Percentiles rank a stretch among this genome's conserved stretches.
These are phyloP conservation scores for Leccinum rimulosum DNA, from an alignment of 768 basidiomycete genomes.

Conservation along the genomic window DNA sequence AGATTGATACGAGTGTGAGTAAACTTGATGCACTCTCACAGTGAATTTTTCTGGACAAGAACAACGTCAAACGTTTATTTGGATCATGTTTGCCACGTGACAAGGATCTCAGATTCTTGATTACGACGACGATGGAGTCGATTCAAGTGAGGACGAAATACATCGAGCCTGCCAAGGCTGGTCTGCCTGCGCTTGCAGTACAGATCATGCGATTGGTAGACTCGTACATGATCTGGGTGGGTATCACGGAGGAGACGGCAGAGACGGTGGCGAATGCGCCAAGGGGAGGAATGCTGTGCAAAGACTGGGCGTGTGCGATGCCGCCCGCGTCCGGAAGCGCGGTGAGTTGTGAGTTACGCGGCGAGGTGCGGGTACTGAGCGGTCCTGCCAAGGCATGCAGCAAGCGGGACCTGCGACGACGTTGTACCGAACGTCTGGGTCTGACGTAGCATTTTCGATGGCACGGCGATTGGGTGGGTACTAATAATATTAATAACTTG, in stretches of 20 bases:
- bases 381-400: background rate
- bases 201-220: conserved; percentile 66
- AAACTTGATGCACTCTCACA: background rate
- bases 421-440: conserved; percentile 58
- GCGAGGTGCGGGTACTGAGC: conserved; percentile 2
- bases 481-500: background rate
- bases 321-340: conserved; percentile 38
- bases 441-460: conserved; percentile 70
- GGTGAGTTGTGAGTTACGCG: conserved; percentile 19
- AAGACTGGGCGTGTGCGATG: conserved; percentile 86
- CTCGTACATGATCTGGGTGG: conserved; percentile 84
- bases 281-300: conserved; percentile 54
- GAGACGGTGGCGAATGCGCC: conserved; percentile 50
- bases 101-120: background rate
- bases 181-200: conserved; percentile 57
- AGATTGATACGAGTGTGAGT: background rate
- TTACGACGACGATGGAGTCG: conserved; percentile 8
- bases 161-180: conserved; percentile 47
- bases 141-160: conserved; percentile 49
- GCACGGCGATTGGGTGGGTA: conserved; percentile 75
- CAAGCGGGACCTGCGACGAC: conserved; percentile 47
- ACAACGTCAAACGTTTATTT: too few species aligned
- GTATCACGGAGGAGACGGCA: conserved; percentile 47
- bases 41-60: too few species aligned
- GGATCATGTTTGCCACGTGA: conserved; percentile 20